Conservation (phyloP, 1,139 yeast genomes). For the Zygoascus sp. region DNA sequence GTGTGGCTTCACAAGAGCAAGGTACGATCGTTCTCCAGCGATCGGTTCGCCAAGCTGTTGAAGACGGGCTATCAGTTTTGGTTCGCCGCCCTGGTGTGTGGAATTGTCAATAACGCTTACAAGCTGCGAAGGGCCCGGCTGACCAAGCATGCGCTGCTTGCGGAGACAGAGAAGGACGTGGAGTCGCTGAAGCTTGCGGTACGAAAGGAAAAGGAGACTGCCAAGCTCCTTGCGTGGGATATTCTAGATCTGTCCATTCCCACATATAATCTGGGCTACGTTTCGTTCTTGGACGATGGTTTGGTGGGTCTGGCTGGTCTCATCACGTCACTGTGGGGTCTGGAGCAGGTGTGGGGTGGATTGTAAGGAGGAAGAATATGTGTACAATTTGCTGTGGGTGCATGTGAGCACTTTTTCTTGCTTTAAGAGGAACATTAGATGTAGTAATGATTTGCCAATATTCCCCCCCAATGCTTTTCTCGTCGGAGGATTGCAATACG, state of each 20-base stretch:
- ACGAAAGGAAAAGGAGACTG: constrained; percentile 43
- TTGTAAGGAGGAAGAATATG: constrained; percentile 1
- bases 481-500: no score
- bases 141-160: constrained; percentile 35
- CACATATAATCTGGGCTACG: constrained; percentile 57
- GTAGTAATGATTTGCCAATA: background rate
- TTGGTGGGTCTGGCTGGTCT: constrained; percentile 82
- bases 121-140: constrained; percentile 39
- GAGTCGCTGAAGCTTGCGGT: constrained; percentile 38
- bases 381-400: no score
- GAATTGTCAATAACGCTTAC: constrained; percentile 55
- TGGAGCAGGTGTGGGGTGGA: constrained; percentile 62
- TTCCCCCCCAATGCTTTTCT: no score
- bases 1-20: constrained; percentile 55
- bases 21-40: constrained; percentile 32
- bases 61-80: constrained; percentile 55
- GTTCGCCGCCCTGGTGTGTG: constrained; percentile 67
- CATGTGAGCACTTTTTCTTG: no score
- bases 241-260: constrained; percentile 73
- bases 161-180: constrained; percentile 37
- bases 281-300: constrained; percentile 62
- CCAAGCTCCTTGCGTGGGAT: constrained; percentile 75
- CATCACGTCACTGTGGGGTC: constrained; percentile 73
- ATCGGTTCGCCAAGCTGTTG: constrained; percentile 26
- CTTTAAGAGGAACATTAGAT: background rate